phyloP scores from a whole-genome alignment of 225 moss, liverwort and hornwort genomes.

The Polytrichum formosum region DNA sequence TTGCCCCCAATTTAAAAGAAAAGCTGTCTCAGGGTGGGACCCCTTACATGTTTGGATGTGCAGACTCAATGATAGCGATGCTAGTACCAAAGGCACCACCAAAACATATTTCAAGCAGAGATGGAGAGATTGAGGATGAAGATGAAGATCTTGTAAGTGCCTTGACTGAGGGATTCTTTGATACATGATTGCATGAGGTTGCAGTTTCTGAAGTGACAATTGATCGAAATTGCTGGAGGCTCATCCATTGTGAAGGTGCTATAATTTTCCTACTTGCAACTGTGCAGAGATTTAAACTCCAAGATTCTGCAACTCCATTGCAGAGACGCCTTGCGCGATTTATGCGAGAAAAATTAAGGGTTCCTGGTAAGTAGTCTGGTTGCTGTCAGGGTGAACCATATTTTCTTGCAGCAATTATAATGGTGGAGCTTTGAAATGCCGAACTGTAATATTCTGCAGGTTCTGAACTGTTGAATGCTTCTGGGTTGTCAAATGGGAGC shows the following conservation, averaged over 20 bases:
- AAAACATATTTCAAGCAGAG: slow-evolving; percentile 39
- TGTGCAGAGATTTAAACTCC: slow-evolving; percentile 48
- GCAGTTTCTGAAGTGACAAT: too few relatives aligned
- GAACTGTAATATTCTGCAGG: too few relatives aligned
- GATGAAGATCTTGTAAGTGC: slow-evolving; percentile 55
- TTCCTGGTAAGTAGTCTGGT: slow-evolving; percentile 36
- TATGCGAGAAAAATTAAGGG: slow-evolving; percentile 46
- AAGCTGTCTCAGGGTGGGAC: too few relatives aligned
- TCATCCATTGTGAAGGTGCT: background rate
- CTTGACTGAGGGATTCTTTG: too few relatives aligned
- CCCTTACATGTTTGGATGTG: background rate
- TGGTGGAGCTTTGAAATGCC: too few relatives aligned
- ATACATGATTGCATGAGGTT: too few relatives aligned
- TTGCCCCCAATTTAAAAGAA: too few relatives aligned
- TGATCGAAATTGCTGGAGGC: too few relatives aligned
- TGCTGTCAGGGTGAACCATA: too few relatives aligned
- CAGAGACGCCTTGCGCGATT: slow-evolving; percentile 40
- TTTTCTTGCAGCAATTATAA: too few relatives aligned
- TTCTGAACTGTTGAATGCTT: background rate
- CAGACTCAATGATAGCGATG: slow-evolving; percentile 59
- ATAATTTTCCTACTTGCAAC: background rate
- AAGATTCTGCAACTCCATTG: slow-evolving; percentile 43
- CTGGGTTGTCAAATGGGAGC: slow-evolving; percentile 11
- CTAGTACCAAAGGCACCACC: slow-evolving; percentile 55
- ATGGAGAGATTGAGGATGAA: slow-evolving; percentile 55